A percentile compares a stretch with the other conserved stretches of the same genome.
phyloP scores from a whole-genome alignment of 352 stramenopile species.

The Phytopythium helicoides region DNA sequence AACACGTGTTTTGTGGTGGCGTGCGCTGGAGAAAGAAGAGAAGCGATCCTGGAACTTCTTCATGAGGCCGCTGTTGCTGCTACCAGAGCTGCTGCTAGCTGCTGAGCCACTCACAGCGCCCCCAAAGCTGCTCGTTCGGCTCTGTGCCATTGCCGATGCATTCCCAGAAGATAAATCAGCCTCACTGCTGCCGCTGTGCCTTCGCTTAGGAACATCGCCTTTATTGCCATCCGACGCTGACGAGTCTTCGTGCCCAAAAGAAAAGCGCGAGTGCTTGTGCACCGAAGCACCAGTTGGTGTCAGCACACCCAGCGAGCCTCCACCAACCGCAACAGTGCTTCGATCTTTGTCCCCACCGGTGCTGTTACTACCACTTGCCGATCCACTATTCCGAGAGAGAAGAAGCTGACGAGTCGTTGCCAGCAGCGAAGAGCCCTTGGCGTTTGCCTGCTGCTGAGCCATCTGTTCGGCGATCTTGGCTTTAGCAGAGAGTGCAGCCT shows the following conservation, averaged over 20 bases:
- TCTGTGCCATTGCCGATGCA: background rate
- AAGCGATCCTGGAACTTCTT: constrained; percentile 78
- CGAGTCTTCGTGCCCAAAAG: constrained; percentile 33
- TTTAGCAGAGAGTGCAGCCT: constrained; percentile 76
- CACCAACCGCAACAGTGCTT: constrained; percentile 5
- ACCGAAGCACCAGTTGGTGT: constrained; percentile 57
- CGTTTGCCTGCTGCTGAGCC: constrained; percentile 62
- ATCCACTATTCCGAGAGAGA: constrained; percentile 31
- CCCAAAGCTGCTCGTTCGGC: constrained; percentile 8
- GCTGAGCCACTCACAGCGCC: constrained; percentile 16
- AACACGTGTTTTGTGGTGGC: constrained; percentile 32
- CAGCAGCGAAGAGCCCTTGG: constrained; percentile 57
- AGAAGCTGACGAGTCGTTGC: constrained; percentile 66
- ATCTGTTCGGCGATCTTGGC: constrained; percentile 80
- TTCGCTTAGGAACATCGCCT: constrained; percentile 17
- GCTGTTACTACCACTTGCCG: constrained; percentile 14
- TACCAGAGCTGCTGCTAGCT: constrained; percentile 13
- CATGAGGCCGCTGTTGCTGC: constrained; percentile 56
- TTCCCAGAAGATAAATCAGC: constrained; percentile 18
- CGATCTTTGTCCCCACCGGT: constrained; percentile 32
- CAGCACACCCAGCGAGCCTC: constrained; percentile 29
- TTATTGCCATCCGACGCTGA: constrained; percentile 18
- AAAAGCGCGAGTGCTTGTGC: constrained; percentile 46
- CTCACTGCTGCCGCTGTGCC: constrained; percentile 46
- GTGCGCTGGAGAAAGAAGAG: constrained; percentile 56